phyloP scores from a whole-genome alignment of 495 filamentous ascomycete genomes.

The Podospora pseudocomata region DNA sequence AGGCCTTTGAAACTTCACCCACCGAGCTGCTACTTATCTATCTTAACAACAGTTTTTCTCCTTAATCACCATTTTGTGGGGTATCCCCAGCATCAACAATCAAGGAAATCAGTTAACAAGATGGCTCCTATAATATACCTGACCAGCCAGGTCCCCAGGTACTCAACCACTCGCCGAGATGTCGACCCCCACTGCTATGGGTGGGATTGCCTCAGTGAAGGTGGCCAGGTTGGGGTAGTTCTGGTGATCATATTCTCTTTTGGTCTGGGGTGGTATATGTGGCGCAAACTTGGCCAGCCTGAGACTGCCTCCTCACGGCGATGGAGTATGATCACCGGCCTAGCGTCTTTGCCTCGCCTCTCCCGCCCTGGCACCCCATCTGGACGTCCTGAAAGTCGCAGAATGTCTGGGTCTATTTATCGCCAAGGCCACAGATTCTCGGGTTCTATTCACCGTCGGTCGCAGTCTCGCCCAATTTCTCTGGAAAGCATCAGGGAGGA shows the following conservation, averaged over 20 bases:
- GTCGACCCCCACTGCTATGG: slow-evolving; percentile 10
- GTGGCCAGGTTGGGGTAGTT: slow-evolving; percentile 21
- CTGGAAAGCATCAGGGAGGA: neutral
- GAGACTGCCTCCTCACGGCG: neutral
- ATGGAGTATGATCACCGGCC: neutral
- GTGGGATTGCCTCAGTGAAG: slow-evolving; percentile 24
- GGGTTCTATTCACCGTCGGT: neutral
- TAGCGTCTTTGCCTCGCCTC: neutral
- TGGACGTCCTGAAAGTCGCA: neutral
- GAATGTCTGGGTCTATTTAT: too few species aligned
- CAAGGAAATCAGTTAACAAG: neutral
- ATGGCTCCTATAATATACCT: neutral
- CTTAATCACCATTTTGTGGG: neutral
- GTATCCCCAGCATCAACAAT: neutral
- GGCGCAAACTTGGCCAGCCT: neutral
- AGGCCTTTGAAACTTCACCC: neutral
- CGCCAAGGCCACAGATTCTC: neutral
- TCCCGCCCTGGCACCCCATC: neutral
- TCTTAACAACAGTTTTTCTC: neutral
- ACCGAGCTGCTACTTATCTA: neutral
- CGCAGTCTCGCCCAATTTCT: neutral
- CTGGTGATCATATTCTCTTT: slow-evolving; percentile 1
- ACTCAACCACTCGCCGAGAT: neutral
- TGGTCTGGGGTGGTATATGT: neutral
- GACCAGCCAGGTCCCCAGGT: neutral